Evolutionary conservation across 441 rosid species (phyloP).

Genomic region (Hura crepitans): DNA sequence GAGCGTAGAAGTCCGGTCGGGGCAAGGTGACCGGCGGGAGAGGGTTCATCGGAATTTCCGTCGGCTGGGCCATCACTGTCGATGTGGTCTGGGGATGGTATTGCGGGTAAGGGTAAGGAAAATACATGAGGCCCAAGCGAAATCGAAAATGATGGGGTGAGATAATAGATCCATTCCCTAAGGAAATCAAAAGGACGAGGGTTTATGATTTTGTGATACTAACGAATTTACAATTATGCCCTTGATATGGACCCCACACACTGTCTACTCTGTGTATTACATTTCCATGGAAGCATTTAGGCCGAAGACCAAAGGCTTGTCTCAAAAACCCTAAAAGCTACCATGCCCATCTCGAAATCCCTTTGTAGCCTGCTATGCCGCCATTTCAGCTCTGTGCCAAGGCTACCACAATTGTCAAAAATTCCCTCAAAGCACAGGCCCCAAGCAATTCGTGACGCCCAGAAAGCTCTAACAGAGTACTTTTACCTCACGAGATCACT

Average conservation of each 20-base stretch:
- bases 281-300: neutral
- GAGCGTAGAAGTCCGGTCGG: conserved; percentile 2
- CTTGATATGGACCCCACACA: neutral
- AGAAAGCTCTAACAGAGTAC: conserved; percentile 37
- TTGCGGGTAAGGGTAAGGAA: conserved; percentile 21
- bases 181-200: neutral
- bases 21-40: conserved; percentile 13
- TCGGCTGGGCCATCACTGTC: conserved; percentile 30
- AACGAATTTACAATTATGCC: conserved; percentile 19
- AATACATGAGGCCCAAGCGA: conserved; percentile 12
- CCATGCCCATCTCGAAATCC: conserved; percentile 20
- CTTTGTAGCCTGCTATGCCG: conserved; percentile 20
- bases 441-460: conserved; percentile 34
- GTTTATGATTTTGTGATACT: neutral
- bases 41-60: conserved; percentile 25
- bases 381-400: conserved; percentile 23
- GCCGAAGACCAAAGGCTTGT: neutral
- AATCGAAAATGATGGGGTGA: neutral
- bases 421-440: conserved; percentile 38
- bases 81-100: conserved; percentile 9
- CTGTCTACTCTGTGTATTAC: neutral
- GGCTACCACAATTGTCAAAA: conserved; percentile 22
- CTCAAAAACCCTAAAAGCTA: conserved; percentile 20
- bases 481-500: conserved; percentile 35
- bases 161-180: neutral